Base-by-base conservation (phyloP, 2,329 filamentous ascomycete genomes). In the Alternaria sp. region DNA sequence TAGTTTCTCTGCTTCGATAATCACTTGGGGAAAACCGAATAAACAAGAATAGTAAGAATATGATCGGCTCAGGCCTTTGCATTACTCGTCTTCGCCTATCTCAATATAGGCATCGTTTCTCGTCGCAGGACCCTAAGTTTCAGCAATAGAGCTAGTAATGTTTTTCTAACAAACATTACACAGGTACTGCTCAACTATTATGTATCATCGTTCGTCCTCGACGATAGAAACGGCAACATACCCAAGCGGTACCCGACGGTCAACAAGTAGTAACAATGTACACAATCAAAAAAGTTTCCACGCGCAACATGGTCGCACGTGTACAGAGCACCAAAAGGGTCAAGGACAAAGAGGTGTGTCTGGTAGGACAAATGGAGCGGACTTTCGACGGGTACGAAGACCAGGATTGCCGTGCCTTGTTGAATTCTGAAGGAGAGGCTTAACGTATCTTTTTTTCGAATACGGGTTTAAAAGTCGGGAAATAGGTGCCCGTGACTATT, bases 401-500 rank as follows among this genome's bases (percentile, higher is more conserved):
- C 46, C 46, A 51, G 52, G 56, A 55, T 58, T 40, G 56, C 34
- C 56, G 56, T 51, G 46, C 46, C 46, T 40, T 56, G 45, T 44
- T 60, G 39, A 36, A 49, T 57, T 41, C 31, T 39, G 31, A 49
- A 56, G 42, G 42, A 60, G 33, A 42, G 42, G 51, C 48, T 49
- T 48, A 53, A 53, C 36, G 48, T 42, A 54, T 52, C 50, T 46
- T 40, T 17, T 23, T 48, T 45, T 51, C 36, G 51, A 40, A 49
- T 17, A 58, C 29, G 34, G 51, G 48, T 61, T 62, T 71, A 74
- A 45, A 76, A 76, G 58, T 76, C 73, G 55, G 67, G 65, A 60
- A 76, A 76, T 51, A 76, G 64, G 60, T 73, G 69, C 44, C 71
- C 70, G 61, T 75, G 71, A 63, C 73, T 76, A 57, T 71, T 71